Percentiles rank a stretch among this genome's conserved stretches.
Evolutionary conservation across 179 eudicot genomes (phyloP).

Genomic region (Sideroxylon spinosum): DNA sequence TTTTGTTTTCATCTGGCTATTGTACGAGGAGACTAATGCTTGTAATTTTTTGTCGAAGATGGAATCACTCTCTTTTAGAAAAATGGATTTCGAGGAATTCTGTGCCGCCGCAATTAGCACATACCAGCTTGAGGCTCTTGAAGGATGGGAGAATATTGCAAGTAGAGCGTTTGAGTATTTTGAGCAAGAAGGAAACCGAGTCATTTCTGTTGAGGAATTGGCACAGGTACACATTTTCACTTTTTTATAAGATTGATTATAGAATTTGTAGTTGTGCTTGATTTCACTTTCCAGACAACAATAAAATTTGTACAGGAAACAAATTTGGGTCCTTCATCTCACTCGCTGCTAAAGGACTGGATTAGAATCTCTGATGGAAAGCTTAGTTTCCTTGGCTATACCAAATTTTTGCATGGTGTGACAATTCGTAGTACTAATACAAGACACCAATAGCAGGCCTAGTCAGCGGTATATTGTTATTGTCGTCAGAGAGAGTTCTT

Average conservation of each 20-base stretch:
- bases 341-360: conserved; percentile 83
- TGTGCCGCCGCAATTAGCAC: conserved; percentile 78
- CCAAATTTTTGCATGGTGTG: conserved; percentile 94
- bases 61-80: conserved; percentile 63
- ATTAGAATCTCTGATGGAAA: conserved; percentile 74
- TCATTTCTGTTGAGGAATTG: conserved; percentile 64
- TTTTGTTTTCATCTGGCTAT: background rate
- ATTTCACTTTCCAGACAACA: background rate
- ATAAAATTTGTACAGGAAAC: conserved; percentile 51
- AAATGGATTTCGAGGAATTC: conserved; percentile 78
- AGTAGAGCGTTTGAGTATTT: conserved; percentile 56
- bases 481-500: background rate
- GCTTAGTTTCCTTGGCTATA: conserved; percentile 76
- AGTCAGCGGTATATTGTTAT: background rate
- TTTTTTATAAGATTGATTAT: background rate
- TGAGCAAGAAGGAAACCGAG: conserved; percentile 73
- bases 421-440: conserved; percentile 62
- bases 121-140: conserved; percentile 87
- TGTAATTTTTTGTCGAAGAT: conserved; percentile 36
- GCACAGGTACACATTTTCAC: conserved; percentile 46
- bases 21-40: background rate
- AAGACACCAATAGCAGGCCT: conserved; percentile 39
- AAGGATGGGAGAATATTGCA: conserved; percentile 80
- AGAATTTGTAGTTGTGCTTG: background rate
- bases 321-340: conserved; percentile 59